Base-by-base conservation (phyloP, 257 asterid genomes). In the Cinchona pubescens region DNA sequence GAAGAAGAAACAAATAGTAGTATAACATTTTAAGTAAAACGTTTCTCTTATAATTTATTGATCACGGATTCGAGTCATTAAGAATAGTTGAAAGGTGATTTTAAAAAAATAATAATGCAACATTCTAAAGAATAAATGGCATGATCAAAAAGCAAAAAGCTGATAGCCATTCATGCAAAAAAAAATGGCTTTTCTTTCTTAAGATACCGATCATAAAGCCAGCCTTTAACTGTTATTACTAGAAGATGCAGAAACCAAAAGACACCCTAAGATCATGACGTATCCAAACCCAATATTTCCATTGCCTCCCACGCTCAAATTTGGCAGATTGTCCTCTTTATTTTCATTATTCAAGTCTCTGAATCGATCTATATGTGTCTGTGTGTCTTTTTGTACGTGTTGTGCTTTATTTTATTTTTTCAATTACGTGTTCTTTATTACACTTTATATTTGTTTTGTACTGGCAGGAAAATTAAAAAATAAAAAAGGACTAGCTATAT, bases 261-360 rank as follows among this genome's bases (percentile, higher is more conserved):
- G 40, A 37, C 66, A 40, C 23, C 27, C 40, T 40, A 67, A 30
- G 75, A 70, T 74, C 76, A 53, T 72, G 83, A 79, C 69, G 76
- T 68, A 56, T 63, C 67, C 77, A 42, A 6, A 8, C 34, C 56
- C 72, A 5, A 14, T 19, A 34, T 59, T 62, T 73, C 58, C 59
- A 40, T 59, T 59, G 76, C 55, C 68, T 8, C 76, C 76, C 76
- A 73, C 76, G 76, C 76, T 66, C 69, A 59, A 37, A 18, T 27
- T 29, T 73, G 38, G 30, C 59, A 25, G 32, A 73, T 60, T 73
- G 76, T 73, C 69, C 37, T 73, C 43, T 53, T 30, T n/a, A n/a
- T 6, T 67, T 67, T 42, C 35, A 73, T 59, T 40, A 73, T 59
- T 73, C 37, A 7, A 56, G 16, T n/a, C 32, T 25, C 56, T 67